phyloP scores from a whole-genome alignment of 2,329 filamentous ascomycete genomes.

The Pseudonectria buxi region DNA sequence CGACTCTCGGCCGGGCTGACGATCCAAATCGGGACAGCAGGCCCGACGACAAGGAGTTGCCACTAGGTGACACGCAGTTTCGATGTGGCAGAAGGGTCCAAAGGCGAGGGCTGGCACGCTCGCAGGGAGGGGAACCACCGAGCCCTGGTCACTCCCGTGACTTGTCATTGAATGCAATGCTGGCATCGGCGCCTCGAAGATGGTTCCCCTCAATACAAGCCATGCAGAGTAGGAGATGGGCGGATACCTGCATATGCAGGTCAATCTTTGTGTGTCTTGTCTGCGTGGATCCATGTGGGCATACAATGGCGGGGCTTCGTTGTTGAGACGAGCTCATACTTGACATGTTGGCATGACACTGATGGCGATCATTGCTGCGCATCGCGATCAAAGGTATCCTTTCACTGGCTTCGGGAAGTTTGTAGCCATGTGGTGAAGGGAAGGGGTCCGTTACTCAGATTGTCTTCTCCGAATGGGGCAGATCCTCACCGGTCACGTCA shows the following conservation, averaged over 20 bases:
- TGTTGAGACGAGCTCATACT: too few relatives aligned
- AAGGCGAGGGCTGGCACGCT: constrained; percentile 5
- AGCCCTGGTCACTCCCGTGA: background rate
- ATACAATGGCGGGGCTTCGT: too few relatives aligned
- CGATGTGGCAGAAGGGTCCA: constrained; percentile 2
- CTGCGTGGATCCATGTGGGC: background rate
- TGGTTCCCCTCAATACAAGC: constrained; percentile 8
- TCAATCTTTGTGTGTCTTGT: constrained; percentile 6
- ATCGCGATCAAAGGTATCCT: too few relatives aligned
- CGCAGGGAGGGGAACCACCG: background rate
- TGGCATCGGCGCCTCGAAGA: constrained; percentile 6
- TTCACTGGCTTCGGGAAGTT: too few relatives aligned
- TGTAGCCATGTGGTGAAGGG: too few relatives aligned
- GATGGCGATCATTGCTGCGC: too few relatives aligned
- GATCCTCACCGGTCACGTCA: too few relatives aligned
- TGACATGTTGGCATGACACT: too few relatives aligned
- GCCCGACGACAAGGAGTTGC: constrained; percentile 14
- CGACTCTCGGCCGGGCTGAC: constrained; percentile 12
- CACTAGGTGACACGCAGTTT: constrained; percentile 12
- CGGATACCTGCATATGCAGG: constrained; percentile 14
- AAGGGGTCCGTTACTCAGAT: too few relatives aligned
- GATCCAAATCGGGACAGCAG: constrained; percentile 16
- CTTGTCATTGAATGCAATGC: constrained; percentile 3
- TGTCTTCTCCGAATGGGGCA: too few relatives aligned
- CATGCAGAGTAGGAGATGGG: constrained; percentile 9